These are phyloP conservation scores for Exophiala alcalophila DNA, from an alignment of 2,329 filamentous ascomycete species.

Conservation along the genomic window DNA sequence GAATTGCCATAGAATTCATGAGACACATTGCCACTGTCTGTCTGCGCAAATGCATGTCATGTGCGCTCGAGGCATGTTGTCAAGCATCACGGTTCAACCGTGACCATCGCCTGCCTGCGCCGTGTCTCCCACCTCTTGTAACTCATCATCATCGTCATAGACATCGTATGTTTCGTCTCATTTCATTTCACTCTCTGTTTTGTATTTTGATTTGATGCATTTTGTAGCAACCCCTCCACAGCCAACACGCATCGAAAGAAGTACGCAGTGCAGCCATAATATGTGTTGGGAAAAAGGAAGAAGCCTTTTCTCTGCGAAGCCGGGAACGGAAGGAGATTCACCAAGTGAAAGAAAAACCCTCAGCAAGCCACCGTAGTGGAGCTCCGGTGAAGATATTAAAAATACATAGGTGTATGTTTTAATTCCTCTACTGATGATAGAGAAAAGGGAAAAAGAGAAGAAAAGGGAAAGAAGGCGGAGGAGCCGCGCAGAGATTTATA, in stretches of 20 bases:
- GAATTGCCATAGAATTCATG: too few species aligned
- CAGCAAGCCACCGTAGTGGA: conserved; percentile 49
- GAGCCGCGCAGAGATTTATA: too few species aligned
- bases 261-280: conserved; percentile 41
- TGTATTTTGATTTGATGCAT: conserved; percentile 16
- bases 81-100: too few species aligned
- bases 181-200: background rate
- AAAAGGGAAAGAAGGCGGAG: conserved; percentile 25
- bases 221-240: conserved; percentile 49
- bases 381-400: conserved; percentile 49
- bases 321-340: conserved; percentile 52
- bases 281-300: conserved; percentile 44
- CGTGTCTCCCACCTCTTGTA: too few species aligned
- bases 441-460: conserved; percentile 38
- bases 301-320: conserved; percentile 45
- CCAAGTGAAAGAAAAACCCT: conserved; percentile 47
- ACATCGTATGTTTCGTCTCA: too few species aligned
- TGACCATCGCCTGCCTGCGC: too few species aligned
- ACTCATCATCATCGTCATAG: too few species aligned
- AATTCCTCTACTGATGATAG: conserved; percentile 54
- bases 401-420: conserved; percentile 47
- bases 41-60: too few species aligned
- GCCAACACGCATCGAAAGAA: conserved; percentile 43
- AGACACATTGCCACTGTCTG: too few species aligned
- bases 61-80: too few species aligned